These are phyloP conservation scores for Candida takata DNA, from an alignment of 805 yeast species.

Conservation along the genomic window DNA sequence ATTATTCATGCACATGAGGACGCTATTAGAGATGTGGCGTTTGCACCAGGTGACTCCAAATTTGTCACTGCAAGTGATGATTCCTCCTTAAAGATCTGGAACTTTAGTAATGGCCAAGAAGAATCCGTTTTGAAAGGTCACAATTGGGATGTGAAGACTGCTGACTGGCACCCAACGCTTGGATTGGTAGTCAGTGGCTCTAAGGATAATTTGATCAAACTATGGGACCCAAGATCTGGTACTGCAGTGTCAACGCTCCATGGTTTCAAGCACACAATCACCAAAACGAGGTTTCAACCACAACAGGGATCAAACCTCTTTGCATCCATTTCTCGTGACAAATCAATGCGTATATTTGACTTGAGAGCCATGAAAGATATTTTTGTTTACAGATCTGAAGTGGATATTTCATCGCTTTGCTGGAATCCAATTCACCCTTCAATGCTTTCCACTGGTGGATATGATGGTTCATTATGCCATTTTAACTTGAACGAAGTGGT, in stretches of 20 bases:
- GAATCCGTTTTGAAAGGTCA: constrained; percentile 82
- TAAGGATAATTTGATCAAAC: constrained; percentile 84
- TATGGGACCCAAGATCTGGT: constrained; percentile 93
- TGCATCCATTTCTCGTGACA: constrained; percentile 85
- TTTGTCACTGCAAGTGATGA: constrained; percentile 96
- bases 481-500: constrained; percentile 48
- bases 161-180: constrained; percentile 92
- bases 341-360: constrained; percentile 83
- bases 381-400: constrained; percentile 67
- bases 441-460: constrained; percentile 76
- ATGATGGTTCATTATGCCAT: constrained; percentile 81
- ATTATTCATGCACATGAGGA: constrained; percentile 71
- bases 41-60: constrained; percentile 84
- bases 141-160: constrained; percentile 97
- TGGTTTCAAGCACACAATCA: constrained; percentile 92
- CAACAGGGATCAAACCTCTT: constrained; percentile 57
- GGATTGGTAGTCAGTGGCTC: constrained; percentile 91
- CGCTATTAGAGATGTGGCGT: constrained; percentile 79
- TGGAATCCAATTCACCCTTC: constrained; percentile 92
- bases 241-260: constrained; percentile 73
- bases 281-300: constrained; percentile 79
- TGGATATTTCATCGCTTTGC: constrained; percentile 76
- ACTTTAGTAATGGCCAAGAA: constrained; percentile 79
- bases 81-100: constrained; percentile 86
- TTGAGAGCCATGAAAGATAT: constrained; percentile 77